Percentiles rank a stretch among this genome's conserved stretches.
phyloP scores from a whole-genome alignment of 2,329 filamentous ascomycete genomes.

The Neoscytalidium dimidiatum region DNA sequence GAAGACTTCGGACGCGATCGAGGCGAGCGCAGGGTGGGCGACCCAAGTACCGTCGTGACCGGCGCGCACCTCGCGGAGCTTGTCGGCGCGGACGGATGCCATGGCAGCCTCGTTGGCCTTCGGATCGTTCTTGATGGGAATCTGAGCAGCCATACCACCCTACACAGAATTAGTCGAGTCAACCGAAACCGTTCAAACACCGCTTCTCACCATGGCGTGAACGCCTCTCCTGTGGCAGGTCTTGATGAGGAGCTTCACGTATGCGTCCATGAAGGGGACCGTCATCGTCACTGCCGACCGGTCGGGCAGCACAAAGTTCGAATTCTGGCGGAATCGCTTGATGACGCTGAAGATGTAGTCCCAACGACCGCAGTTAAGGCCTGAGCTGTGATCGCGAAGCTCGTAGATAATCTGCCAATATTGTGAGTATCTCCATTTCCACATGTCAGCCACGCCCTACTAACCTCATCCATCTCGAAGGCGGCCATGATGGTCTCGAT shows the following conservation, averaged over 20 bases:
- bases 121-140: slow-evolving; percentile 94
- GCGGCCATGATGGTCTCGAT: slow-evolving; percentile 98
- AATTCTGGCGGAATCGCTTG: slow-evolving; percentile 97
- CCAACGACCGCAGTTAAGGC: slow-evolving; percentile 98
- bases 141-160: slow-evolving; percentile 96
- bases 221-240: slow-evolving; percentile 95
- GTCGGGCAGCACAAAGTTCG: slow-evolving; percentile 90
- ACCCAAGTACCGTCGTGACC: slow-evolving; percentile 98
- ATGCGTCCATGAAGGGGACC: slow-evolving; percentile 96
- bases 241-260: slow-evolving; percentile 96
- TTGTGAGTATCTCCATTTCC: not conserved
- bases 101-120: slow-evolving; percentile 92
- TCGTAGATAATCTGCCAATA: slow-evolving; percentile 83
- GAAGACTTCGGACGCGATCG: slow-evolving; percentile 89
- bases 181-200: not conserved
- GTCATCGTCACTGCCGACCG: slow-evolving; percentile 94
- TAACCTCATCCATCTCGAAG: slow-evolving; percentile 95
- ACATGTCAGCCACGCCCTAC: not conserved
- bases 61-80: slow-evolving; percentile 91
- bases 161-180: slow-evolving; percentile 38
- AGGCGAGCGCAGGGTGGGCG: slow-evolving; percentile 87
- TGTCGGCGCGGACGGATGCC: slow-evolving; percentile 90
- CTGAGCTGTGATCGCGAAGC: slow-evolving; percentile 92
- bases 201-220: slow-evolving; percentile 73
- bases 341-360: slow-evolving; percentile 99